A percentile compares a stretch with the other conserved stretches of the same genome.
These are phyloP conservation scores for Leccinum boreale DNA, from an alignment of 768 basidiomycete genomes.

Conservation along the genomic window DNA sequence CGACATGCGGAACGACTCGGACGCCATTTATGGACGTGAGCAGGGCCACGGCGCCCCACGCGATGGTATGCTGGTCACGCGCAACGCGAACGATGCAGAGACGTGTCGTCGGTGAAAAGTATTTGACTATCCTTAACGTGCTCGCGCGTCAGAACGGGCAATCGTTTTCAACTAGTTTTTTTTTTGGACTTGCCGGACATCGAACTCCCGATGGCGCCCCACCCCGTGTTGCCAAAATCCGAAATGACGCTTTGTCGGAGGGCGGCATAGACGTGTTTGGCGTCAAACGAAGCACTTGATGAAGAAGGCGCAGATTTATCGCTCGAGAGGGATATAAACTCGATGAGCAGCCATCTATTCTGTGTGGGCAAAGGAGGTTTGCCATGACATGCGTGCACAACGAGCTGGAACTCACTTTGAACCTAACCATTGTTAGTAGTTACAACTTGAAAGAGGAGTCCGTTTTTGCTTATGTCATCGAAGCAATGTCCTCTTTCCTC, in stretches of 20 bases:
- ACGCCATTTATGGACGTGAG: constrained; percentile 26
- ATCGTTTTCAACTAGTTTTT: not conserved
- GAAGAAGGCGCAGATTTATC: constrained; percentile 25
- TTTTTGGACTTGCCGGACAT: constrained; percentile 52
- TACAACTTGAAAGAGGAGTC: too few relatives aligned
- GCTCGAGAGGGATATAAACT: too few relatives aligned
- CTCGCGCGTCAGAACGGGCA: not conserved
- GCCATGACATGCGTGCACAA: too few relatives aligned
- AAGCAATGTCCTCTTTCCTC: constrained; percentile 11
- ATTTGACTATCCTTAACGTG: constrained; percentile 63
- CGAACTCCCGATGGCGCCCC: constrained; percentile 75
- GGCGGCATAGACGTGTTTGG: constrained; percentile 66
- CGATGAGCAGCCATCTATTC: too few relatives aligned
- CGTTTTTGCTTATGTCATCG: constrained; percentile 13
- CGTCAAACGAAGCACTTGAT: constrained; percentile 28
- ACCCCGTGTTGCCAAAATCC: constrained; percentile 83
- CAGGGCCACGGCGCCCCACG: constrained; percentile 77
- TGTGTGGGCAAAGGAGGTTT: too few relatives aligned
- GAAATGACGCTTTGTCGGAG: constrained; percentile 63
- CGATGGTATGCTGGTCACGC: constrained; percentile 73
- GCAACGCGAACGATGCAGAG: constrained; percentile 85
- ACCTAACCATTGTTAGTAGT: constrained; percentile 49
- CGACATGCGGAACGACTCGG: constrained; percentile 41
- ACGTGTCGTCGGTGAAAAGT: constrained; percentile 80
- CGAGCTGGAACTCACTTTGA: constrained; percentile 45